Evolutionary conservation across 495 filamentous ascomycete genomes (phyloP), one percentile per base, ranked within the genome.

Genomic region (Talaromyces nanjingensis): DNA sequence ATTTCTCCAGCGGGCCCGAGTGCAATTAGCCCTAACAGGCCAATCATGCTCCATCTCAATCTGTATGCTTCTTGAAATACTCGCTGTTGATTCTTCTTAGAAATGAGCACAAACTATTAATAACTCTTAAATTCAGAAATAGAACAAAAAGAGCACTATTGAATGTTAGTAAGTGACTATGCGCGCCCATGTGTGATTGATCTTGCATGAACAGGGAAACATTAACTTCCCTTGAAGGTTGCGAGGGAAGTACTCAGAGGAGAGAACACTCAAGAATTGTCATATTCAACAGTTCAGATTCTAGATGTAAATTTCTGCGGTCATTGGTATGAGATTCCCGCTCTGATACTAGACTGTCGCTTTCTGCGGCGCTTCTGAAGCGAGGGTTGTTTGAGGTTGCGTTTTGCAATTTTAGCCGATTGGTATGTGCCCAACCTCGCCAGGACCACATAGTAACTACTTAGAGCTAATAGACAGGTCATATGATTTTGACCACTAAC

Each of bases 341-440:
- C 3, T 25, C 22, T 56, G 22, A 27, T 29, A 56, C 22, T 14
- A 56, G 20, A 29, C 9, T 29, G 53, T 29, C 20, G 53, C 53
- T 14, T 24, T 25, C 53, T 29, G 53, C 53, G 53, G 53, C 53
- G 53, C 22, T 25, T 56, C 53, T 56, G 53, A 56, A 25, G 53
- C 53, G n/a, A 22, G 53, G 11, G n/a, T 27, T n/a, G 53, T 56
- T 56, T 56, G 53, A 56, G 53, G 22, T 20, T 24, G 53, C 53
- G 53, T 56, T 56, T 56, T 56, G 53, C 22, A 56, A 56, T 27
- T 56, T 56, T 14, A 56, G 53, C 22, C 53, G 53, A 56, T 56
- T 24, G 53, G 53, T 29, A 29, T 49, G 45, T 42, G 37, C 37
- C 37, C 37, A 42, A 37, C 14, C 37, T 12, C 37, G 37, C 4